phyloP scores from a whole-genome alignment of 805 yeast genomes.

The Schizosaccharomyces cryophilus region DNA sequence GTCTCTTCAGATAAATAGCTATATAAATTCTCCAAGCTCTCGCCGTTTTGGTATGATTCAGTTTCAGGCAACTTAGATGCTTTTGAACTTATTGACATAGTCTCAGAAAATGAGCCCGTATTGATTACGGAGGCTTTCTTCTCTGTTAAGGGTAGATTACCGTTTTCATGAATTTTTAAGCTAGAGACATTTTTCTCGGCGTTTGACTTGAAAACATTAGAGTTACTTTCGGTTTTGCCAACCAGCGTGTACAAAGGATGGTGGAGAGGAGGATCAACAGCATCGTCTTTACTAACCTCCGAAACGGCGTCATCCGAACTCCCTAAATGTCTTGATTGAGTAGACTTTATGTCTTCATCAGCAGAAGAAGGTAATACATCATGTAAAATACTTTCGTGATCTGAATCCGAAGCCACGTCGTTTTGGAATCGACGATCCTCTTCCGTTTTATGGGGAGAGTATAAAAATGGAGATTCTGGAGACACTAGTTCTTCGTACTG shows the following conservation, averaged over 20 bases:
- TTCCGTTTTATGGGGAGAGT: neutral
- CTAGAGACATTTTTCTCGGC: neutral
- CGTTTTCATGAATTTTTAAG: neutral
- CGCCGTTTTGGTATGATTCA: neutral
- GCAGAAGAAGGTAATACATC: too few relatives aligned
- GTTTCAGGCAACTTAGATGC: neutral
- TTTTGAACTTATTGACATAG: too few relatives aligned
- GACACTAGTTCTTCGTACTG: neutral
- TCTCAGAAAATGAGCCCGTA: too few relatives aligned
- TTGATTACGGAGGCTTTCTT: too few relatives aligned
- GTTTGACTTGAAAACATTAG: neutral
- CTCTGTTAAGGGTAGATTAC: neutral
- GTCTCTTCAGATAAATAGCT: neutral
- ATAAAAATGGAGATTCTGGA: neutral
- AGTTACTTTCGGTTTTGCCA: neutral
- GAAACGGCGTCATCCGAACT: neutral
- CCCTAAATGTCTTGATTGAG: neutral
- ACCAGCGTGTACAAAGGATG: neutral
- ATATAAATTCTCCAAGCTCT: neutral
- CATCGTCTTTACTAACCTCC: neutral
- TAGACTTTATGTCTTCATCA: neutral
- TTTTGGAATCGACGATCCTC: too few relatives aligned
- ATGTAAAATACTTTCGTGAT: too few relatives aligned
- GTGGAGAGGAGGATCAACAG: neutral
- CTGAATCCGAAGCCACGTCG: too few relatives aligned